phyloP scores from a whole-genome alignment of 345 rosid species.

The Arabis alpina region DNA sequence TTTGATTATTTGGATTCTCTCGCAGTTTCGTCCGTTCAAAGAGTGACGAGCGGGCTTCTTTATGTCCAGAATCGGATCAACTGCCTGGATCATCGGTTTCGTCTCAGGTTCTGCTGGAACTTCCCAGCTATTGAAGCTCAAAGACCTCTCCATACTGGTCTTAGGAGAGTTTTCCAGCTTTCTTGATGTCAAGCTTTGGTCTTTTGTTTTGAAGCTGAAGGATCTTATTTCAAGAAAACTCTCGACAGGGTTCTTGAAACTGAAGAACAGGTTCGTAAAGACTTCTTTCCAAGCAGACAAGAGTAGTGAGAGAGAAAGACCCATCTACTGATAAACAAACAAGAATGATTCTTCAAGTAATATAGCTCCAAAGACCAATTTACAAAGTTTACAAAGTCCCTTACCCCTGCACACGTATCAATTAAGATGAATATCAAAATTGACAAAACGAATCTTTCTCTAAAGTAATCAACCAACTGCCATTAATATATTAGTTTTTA shows the following conservation, averaged over 20 bases:
- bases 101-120: slow-evolving; percentile 25
- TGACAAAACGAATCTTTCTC: slow-evolving; percentile 34
- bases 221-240: slow-evolving; percentile 41
- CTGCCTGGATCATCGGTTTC: slow-evolving; percentile 19
- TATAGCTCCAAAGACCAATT: slow-evolving; percentile 4
- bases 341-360: slow-evolving; percentile 19
- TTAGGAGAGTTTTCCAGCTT: slow-evolving; percentile 37
- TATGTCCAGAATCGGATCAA: slow-evolving; percentile 10
- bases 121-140: slow-evolving; percentile 54
- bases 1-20: slow-evolving; percentile 43
- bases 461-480: slow-evolving; percentile 19
- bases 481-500: slow-evolving; percentile 33
- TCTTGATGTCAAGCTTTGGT: slow-evolving; percentile 38
- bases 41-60: slow-evolving; percentile 25
- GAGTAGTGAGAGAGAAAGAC: slow-evolving; percentile 53
- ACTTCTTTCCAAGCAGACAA: slow-evolving; percentile 52
- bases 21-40: slow-evolving; percentile 34
- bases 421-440: slow-evolving; percentile 23
- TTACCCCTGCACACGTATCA: slow-evolving; percentile 28
- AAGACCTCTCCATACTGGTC: slow-evolving; percentile 42
- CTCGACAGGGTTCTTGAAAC: slow-evolving; percentile 41
- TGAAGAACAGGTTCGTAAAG: slow-evolving; percentile 36
- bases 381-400: slow-evolving; percentile 5
- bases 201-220: slow-evolving; percentile 39
- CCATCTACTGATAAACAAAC: slow-evolving; percentile 47